Base-by-base conservation (phyloP, 306 rosid genomes). In the Bauhinia variegata region DNA sequence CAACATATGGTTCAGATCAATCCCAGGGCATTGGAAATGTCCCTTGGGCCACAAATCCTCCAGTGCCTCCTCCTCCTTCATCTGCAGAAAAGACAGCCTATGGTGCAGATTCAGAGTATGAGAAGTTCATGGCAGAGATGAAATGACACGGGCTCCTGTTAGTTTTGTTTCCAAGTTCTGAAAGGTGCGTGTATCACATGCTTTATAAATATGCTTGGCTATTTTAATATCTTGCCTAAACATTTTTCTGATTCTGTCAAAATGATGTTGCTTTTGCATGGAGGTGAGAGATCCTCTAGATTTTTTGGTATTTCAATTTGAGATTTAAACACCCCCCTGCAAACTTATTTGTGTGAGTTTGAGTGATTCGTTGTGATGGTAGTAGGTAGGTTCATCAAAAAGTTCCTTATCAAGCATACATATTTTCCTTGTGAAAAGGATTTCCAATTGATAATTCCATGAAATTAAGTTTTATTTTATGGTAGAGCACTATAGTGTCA, bases 91-190 rank as follows among this genome's bases (percentile, higher is more conserved):
- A 79, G 69, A 16, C 87, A 52, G 33, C 84, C 11, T 71, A 83
- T 58, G 98, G 87, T 55, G 86, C 96, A 42, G 97, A 95, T 67
- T 85, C 96, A 5, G 97, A 90, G 78, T 95, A 90, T 34, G 99
- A 95, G 82, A 93, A 84, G 76, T 93, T 93, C 86, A 95, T 95
- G 99, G 88, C 96, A 23, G 97, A 95, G 88, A 90, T 88, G 88
- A 95, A 90, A 76, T 95, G 87, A 95, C 72, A 28, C 10, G 17
- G 75, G 63, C 67, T 68, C 73, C 7, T 52, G 33, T 65, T 8
- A 13, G 32, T 11, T n/a, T 47, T 37, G 60, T 64, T 60, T 67
- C 65, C 2, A 59, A 18, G 56, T 69, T 64, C 36, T 67, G 59
- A 63, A 61, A 79, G 95, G 96, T 91, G 73, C 48, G 84, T 66